A percentile compares a stretch with the other conserved stretches of the same genome.
These are phyloP conservation scores for Fusarium sororula DNA, from an alignment of 2,329 filamentous ascomycete species.

Conservation along the genomic window DNA sequence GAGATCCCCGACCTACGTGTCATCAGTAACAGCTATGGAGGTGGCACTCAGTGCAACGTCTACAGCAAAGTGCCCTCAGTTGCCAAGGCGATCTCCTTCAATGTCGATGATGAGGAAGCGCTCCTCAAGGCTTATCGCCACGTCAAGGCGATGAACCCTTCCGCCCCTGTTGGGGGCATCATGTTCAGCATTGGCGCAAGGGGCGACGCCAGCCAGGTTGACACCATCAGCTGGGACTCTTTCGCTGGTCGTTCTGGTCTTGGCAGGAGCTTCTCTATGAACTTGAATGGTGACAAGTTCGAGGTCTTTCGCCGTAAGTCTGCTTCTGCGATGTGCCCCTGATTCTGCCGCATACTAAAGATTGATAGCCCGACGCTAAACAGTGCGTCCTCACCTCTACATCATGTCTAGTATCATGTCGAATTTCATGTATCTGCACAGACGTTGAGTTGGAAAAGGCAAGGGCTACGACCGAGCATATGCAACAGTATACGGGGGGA, in stretches of 20 bases:
- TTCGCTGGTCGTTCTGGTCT: not conserved
- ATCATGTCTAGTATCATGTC: not conserved
- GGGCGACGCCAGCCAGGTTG: not conserved
- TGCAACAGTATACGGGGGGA: not conserved
- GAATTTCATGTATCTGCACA: not conserved
- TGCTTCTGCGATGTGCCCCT: not conserved
- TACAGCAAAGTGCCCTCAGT: slow-evolving; percentile 1
- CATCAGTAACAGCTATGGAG: slow-evolving; percentile 10
- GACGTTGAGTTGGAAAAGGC: not conserved
- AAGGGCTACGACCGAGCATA: not conserved
- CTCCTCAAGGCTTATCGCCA: slow-evolving; percentile 4
- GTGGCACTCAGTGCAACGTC: slow-evolving; percentile 9
- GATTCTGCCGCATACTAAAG: not conserved
- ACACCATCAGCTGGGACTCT: not conserved
- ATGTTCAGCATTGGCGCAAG: slow-evolving; percentile 10
- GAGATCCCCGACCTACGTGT: not conserved
- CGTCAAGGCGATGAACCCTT: slow-evolving; percentile 18
- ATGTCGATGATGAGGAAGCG: slow-evolving; percentile 8
- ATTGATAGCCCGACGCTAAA: not conserved
- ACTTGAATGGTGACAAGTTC: not conserved
- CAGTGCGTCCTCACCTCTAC: not conserved
- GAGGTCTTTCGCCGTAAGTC: not conserved
- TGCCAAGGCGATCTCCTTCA: slow-evolving; percentile 6
- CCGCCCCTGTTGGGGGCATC: not conserved
- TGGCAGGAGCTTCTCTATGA: not conserved